Conservation (phyloP, 2,329 filamentous ascomycete species). For the Aspergillus novoparasiticus region DNA sequence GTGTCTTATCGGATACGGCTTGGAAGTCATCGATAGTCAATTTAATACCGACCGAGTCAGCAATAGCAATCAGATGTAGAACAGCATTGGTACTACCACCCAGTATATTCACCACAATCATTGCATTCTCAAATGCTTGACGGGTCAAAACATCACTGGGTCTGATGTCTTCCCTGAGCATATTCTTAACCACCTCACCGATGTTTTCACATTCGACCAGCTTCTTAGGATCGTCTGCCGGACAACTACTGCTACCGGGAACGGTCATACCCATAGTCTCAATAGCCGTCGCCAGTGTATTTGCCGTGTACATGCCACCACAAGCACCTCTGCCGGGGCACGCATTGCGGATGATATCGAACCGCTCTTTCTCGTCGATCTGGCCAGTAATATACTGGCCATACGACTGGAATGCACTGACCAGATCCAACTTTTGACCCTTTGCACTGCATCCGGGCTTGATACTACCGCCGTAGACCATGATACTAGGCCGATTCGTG, state of each 20-base stretch:
- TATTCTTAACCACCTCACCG: constrained; percentile 69
- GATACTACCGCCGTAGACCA: constrained; percentile 95
- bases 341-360: constrained; percentile 57
- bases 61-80: constrained; percentile 77
- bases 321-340: constrained; percentile 84
- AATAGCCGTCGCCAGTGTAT: constrained; percentile 73
- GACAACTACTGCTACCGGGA: constrained; percentile 75
- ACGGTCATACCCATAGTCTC: constrained; percentile 76
- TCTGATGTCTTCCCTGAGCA: constrained; percentile 71
- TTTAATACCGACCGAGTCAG: constrained; percentile 74
- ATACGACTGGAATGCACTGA: constrained; percentile 94
- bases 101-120: constrained; percentile 78
- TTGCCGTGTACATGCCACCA: constrained; percentile 82
- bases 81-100: constrained; percentile 82
- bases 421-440: constrained; percentile 76
- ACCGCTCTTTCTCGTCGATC: constrained; percentile 16
- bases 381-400: constrained; percentile 71
- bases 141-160: constrained; percentile 77
- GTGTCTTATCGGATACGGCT: constrained; percentile 75
- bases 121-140: constrained; percentile 80
- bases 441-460: constrained; percentile 77
- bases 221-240: constrained; percentile 70
- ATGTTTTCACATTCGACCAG: constrained; percentile 66
- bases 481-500: constrained; percentile 85
- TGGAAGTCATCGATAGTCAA: constrained; percentile 84